Conservation (phyloP, 208 protist species). For the Leishmania mexicana region DNA sequence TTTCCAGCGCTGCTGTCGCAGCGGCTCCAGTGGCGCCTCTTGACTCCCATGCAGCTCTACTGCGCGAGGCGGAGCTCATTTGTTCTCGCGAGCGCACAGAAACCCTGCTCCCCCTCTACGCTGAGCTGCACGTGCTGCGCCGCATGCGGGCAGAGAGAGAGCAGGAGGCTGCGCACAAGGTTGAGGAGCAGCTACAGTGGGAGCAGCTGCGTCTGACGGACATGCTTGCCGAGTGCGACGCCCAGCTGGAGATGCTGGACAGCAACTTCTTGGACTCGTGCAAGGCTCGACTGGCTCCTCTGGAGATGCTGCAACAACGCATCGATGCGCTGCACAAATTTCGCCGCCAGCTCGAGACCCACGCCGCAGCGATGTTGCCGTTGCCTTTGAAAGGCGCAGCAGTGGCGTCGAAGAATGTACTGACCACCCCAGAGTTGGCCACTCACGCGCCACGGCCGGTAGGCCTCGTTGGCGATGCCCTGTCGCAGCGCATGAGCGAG, state of each 20-base stretch:
- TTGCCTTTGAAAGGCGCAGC: neutral
- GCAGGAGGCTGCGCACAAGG: conserved; percentile 20
- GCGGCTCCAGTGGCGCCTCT: neutral
- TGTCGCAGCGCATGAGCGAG: conserved; percentile 10
- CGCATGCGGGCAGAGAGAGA: conserved; percentile 13
- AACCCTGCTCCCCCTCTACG: conserved; percentile 55
- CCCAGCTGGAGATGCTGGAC: conserved; percentile 26
- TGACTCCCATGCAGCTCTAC: neutral
- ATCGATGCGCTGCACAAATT: conserved; percentile 17
- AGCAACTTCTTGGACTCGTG: conserved; percentile 24
- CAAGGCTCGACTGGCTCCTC: conserved; percentile 1
- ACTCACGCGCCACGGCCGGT: conserved; percentile 3
- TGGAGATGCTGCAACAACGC: conserved; percentile 29
- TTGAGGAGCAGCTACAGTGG: conserved; percentile 32
- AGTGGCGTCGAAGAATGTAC: neutral
- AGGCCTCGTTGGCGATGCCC: conserved; percentile 7
- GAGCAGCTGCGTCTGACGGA: conserved; percentile 27
- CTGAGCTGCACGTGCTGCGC: conserved; percentile 56
- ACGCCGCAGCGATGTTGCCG: neutral
- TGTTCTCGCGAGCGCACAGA: conserved; percentile 41
- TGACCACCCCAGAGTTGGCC: neutral
- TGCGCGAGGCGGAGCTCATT: conserved; percentile 46
- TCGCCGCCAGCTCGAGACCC: conserved; percentile 9
- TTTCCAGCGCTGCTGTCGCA: neutral
- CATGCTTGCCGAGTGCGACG: conserved; percentile 31